Base-by-base conservation (phyloP, 2,329 filamentous ascomycete genomes). In the Keithomyces neogunnii region DNA sequence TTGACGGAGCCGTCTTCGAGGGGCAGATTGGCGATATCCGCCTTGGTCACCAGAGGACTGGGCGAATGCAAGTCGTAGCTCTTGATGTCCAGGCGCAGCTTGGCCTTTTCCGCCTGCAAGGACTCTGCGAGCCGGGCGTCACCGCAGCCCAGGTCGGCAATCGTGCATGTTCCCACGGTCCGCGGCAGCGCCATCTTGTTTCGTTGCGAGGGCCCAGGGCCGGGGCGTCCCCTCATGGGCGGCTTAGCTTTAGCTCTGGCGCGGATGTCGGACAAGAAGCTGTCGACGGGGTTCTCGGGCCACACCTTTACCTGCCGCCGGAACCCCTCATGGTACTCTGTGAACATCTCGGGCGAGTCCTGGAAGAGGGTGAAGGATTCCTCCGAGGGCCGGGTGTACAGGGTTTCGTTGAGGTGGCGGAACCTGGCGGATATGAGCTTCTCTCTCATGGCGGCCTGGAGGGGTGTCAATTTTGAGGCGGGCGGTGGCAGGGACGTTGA, bases 261-360 rank as follows among this genome's bases (percentile, higher is more conserved):
- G 51, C 82, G 77, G 57, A 97, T 82, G 48, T 85, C 78, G 31
- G 72, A 65, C 57, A 96, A 84, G 71, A 95, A 97, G 52, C 80
- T 82, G 66, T 96, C 88, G 45, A 99, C 89, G 0, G 93, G 93
- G 69, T 99, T 99, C 64, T 92, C 88, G 6, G 93, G 93, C 93
- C 93, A 99, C 2, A 91, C 87, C 63, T 89, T 85, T 53, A 97
- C 93, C 72, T 99, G 93, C 49, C 91, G 88, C 1, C 91, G 86
- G 77, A 99, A 99, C 35, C 93, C 93, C 55, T 90, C 86, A 71
- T 99, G 93, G 70, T 99, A 99, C 70, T 97, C 91, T 59, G 82
- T 78, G 71, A 97, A 99, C 78, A 97, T 91, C 64, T 95, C 89
- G 0, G 93, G 93, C 47, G 88, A 89, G 35, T 86, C 76, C 48